Evolutionary conservation across 148 eudicot genomes (phyloP), one percentile per base, ranked within the genome.

Genomic region (Dysphania ambrosioides): DNA sequence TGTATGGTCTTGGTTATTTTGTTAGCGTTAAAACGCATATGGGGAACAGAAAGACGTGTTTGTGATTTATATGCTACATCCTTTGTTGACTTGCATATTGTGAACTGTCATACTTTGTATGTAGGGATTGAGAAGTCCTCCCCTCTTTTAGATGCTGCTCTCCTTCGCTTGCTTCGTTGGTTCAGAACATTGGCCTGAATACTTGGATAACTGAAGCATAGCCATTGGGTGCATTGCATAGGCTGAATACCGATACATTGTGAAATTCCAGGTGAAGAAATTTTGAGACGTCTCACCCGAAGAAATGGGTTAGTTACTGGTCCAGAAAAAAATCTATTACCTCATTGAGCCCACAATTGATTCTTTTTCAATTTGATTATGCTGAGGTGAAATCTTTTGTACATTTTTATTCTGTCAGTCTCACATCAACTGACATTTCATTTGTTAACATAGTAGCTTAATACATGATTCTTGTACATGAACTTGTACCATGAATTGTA

Each of bases 81-180:
- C 7, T 56, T 68, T 13, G 30, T 29, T 56, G 59, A 29, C 40
- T 72, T 72, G 31, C 49, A 38, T 72, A 53, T 55, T 32, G 7
- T 36, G 27, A 29, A 55, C n/a, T 29, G 42, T 27, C 21, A 13
- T 36, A 24, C 71, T 65, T 24, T 65, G 9, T 24, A 62, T 79
- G 65, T 57, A 95, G 99, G 97, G 68, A 76, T 90, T 63, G 99
- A 95, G 83, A 89, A 90, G 81, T 87, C 84, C 67, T 87, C 89
- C 53, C 90, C 90, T 0, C 62, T 87, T 51, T 78, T 95, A 73
- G 97, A 95, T 78, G 82, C 88, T 58, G 97, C 88, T 71, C 99
- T 90, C 65, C 99, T 92, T 83, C 76, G 89, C 65, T 75, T 92
- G 68, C 92, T 95, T 72, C 85, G 94, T 71, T 95, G 99, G 97